Evolutionary conservation across 108 stramenopile genomes (phyloP), one percentile per base, ranked within the genome.

Genomic region (Cyclotella choctawhatcheeana): DNA sequence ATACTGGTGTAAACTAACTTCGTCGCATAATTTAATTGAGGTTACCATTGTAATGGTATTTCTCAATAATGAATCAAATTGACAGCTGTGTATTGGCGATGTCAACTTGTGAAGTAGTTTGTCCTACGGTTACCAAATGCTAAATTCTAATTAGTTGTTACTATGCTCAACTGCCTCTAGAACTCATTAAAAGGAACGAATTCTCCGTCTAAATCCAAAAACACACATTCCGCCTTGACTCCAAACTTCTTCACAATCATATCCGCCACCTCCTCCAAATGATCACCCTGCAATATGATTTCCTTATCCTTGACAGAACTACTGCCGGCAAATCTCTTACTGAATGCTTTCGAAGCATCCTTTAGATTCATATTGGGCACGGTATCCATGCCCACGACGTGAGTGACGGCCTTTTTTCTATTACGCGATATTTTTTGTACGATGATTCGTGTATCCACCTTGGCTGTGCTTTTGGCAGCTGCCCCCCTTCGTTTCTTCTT

Each of bases 251-350:
- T 64, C 26, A 97, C 88, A 72, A 99, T 93, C 81, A 97, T 87
- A 35, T 77, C 89, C 0, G 97, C 97, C 20, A 95, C 88, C 53
- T 97, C 97, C 52, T 94, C 95, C 48, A 90, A 74, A 74, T 97
- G 96, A 86, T 98, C 97, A 14, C 98, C 98, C 83, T 99, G 98
- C 33, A 99, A 89, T 37, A 97, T 95, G 61, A 99, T 92, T 82
- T 96, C 94, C 73, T 96, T 87, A 74, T 97, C 94, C 83, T 97
- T 97, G 7, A 99, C 97, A 51, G 86, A 88, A 20, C 89, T 88
- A 32, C 87, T 87, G 17, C 96, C 97, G 24, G 97, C 97, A 77
- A 99, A 99, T 59, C 88, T 81, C 75, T 94, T 94, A 17, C 89
- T 87, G 64, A 98, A 97, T 13, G 82, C 85, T 72, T 97, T 98